phyloP scores from a whole-genome alignment of 2,329 filamentous ascomycete species.

The Fusarium sp. region DNA sequence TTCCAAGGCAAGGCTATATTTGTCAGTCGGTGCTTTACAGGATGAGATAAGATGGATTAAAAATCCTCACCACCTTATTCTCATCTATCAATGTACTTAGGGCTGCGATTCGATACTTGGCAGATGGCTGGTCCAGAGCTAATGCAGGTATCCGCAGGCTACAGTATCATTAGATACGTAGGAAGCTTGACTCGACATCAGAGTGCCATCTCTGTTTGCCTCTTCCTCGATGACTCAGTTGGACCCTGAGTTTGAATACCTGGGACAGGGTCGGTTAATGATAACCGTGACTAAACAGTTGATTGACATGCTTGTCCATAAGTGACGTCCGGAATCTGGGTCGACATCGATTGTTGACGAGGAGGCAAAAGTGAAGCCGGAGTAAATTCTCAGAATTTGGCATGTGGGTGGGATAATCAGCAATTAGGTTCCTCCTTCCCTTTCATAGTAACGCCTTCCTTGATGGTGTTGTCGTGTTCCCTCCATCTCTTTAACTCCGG shows the following conservation, averaged over 20 bases:
- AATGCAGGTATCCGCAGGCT: background rate
- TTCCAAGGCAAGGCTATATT: background rate
- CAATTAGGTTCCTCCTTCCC: background rate
- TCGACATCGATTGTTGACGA: background rate
- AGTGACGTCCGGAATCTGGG: background rate
- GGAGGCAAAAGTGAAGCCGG: background rate
- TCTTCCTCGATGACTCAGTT: background rate
- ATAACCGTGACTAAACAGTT: slow-evolving; percentile 12
- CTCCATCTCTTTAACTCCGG: background rate
- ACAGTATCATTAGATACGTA: background rate
- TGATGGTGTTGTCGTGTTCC: slow-evolving; percentile 14
- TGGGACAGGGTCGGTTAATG: slow-evolving; percentile 23
- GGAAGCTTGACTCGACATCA: background rate
- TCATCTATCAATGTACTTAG: background rate
- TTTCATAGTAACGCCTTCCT: background rate
- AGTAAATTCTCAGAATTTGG: background rate
- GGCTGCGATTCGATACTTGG: background rate
- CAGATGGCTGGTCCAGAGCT: slow-evolving; percentile 1
- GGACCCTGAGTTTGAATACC: slow-evolving; percentile 5
- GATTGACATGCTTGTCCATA: background rate
- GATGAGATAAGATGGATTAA: background rate
- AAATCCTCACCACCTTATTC: background rate
- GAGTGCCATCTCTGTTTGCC: background rate
- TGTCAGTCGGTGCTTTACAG: background rate
- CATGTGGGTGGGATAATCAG: background rate